Evolutionary conservation across 495 filamentous ascomycete genomes (phyloP), one percentile per base, ranked within the genome.

Genomic region (Penicillium soppii): DNA sequence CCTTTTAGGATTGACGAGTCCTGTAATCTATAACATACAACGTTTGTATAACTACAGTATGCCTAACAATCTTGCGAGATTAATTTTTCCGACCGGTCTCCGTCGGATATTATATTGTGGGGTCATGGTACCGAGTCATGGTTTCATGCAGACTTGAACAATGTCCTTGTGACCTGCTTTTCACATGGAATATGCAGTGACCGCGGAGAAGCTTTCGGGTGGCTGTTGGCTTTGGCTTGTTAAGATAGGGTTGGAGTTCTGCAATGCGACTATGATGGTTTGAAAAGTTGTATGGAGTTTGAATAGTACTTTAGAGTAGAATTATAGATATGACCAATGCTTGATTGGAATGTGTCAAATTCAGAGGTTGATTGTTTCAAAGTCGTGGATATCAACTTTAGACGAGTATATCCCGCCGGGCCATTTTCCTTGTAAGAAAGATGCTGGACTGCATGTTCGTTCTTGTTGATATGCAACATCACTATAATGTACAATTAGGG

Each of bases 21-120:
- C 29, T 32, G 29, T 12, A 32, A 32, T 32, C 29, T 32, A 32
- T 12, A 10, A 17, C n/a, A n/a, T 0, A 6, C 17, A 16, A 43
- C 5, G 2, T 12, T 27, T 17, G 12, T 7, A 27, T 16, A 9
- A 7, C 4, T 32, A 12, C 29, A 32, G 3, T 3, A 10, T 32
- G 29, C 8, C 29, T 32, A 12, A 10, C 7, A 3, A 32, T 12
- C 13, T 40, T 21, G 9, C 5, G 36, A 39, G 16, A 6, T 22
- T 9, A 39, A 17, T 27, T 13, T 19, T 13, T 20, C 15, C 41
- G 21, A 33, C 20, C 57, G 61, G 61, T 47, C 45, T 64, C 61
- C 61, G 61, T 58, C 61, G 61, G 61, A 43, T 40, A 46, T 21
- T 13, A 15, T 8, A 44, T 19, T 44, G 54, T 17, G 46, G 46